A percentile compares a stretch with the other conserved stretches of the same genome.
Evolutionary conservation across 169 alveolate species (phyloP).

Genomic region (Plasmodium vinckei): DNA sequence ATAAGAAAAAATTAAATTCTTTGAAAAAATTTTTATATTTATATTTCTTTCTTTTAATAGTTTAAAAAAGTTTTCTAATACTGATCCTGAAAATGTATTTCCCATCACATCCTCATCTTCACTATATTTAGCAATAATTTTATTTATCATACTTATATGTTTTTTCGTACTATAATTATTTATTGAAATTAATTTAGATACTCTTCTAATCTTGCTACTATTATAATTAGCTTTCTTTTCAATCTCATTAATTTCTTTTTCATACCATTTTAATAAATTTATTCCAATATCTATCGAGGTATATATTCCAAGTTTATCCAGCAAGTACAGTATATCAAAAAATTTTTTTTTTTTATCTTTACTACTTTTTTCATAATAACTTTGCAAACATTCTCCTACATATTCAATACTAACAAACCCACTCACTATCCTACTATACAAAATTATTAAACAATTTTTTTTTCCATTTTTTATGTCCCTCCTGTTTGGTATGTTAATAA

Average conservation of each 20-base stretch:
- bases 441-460: slow-evolving; percentile 28
- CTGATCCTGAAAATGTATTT: slow-evolving; percentile 54
- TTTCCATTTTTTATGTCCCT: slow-evolving; percentile 17
- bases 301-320: slow-evolving; percentile 42
- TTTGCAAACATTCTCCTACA: slow-evolving; percentile 17
- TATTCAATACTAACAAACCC: slow-evolving; percentile 25
- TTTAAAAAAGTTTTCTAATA: slow-evolving; percentile 25
- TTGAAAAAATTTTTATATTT: slow-evolving; percentile 27
- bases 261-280: slow-evolving; percentile 31
- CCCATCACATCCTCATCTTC: slow-evolving; percentile 15
- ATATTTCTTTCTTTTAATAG: slow-evolving; percentile 51
- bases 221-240: background rate
- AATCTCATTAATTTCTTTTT: background rate
- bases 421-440: slow-evolving; percentile 42
- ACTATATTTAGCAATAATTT: slow-evolving; percentile 10
- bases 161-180: background rate
- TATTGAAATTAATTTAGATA: background rate
- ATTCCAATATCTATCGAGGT: slow-evolving; percentile 39
- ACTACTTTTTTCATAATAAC: slow-evolving; percentile 1
- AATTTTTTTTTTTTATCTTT: slow-evolving; percentile 3
- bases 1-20: slow-evolving; percentile 34
- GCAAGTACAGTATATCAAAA: background rate
- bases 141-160: slow-evolving; percentile 16
- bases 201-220: background rate
- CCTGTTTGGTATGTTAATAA: background rate